phyloP scores from a whole-genome alignment of 441 rosid genomes.

The Populus hybrid region DNA sequence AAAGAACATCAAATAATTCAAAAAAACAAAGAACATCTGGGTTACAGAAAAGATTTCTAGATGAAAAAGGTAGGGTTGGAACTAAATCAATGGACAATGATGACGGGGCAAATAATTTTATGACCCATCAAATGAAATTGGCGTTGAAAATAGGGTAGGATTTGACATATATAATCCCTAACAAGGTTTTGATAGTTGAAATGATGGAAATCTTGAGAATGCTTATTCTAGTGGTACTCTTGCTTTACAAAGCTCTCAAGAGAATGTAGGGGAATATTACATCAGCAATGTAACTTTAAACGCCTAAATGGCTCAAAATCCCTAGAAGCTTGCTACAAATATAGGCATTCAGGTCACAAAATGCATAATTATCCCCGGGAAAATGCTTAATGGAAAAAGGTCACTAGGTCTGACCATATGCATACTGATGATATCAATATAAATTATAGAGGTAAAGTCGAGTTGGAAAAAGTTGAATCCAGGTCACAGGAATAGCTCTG shows the following conservation, averaged over 20 bases:
- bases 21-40: neutral
- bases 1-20: conserved; percentile 14
- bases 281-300: conserved; percentile 18
- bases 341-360: conserved; percentile 40
- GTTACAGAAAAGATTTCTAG: conserved; percentile 19
- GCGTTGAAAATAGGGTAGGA: conserved; percentile 19
- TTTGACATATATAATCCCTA: conserved; percentile 33
- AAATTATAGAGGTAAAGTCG: conserved; percentile 24
- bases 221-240: conserved; percentile 23
- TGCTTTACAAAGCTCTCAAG: conserved; percentile 20
- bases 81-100: conserved; percentile 23
- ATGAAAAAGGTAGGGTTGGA: conserved; percentile 24
- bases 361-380: conserved; percentile 29
- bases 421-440: conserved; percentile 16
- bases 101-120: conserved; percentile 35
- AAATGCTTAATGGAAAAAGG: conserved; percentile 23
- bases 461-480: conserved; percentile 19
- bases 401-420: conserved; percentile 19
- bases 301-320: conserved; percentile 13
- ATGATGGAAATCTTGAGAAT: conserved; percentile 16
- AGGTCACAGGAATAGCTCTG: conserved; percentile 16
- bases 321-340: conserved; percentile 27
- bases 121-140: conserved; percentile 15
- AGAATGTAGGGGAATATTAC: conserved; percentile 8
- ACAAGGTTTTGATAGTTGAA: conserved; percentile 23